Conservation (phyloP, 164 flowering plant genomes). For the Chimonanthus praecox region DNA sequence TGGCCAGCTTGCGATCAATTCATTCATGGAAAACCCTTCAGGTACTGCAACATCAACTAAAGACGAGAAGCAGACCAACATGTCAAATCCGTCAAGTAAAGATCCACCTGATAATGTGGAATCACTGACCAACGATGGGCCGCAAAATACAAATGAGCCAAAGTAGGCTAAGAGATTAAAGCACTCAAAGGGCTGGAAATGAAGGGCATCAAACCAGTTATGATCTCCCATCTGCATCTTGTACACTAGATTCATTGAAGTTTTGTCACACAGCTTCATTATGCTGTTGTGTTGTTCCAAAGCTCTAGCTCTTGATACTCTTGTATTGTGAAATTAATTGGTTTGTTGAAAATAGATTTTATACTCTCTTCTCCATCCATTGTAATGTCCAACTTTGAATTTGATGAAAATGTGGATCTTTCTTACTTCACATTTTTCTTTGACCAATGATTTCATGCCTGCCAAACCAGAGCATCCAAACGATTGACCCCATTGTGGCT, state of each 20-base stretch:
- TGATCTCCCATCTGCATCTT: background rate
- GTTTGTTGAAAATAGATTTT: background rate
- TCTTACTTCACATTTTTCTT: background rate
- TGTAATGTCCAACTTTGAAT: background rate
- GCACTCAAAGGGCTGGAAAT: background rate
- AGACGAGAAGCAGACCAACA: background rate
- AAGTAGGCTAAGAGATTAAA: constrained; percentile 11
- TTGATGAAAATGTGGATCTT: background rate
- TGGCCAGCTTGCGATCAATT: background rate
- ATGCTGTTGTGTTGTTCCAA: background rate
- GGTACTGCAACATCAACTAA: background rate
- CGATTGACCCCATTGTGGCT: background rate
- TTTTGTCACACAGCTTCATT: background rate
- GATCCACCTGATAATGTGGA: constrained; percentile 20
- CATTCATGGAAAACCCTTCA: background rate
- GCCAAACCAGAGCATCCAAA: background rate
- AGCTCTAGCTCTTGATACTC: constrained; percentile 2
- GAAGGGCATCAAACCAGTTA: background rate
- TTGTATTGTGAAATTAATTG: constrained; percentile 2
- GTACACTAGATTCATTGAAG: constrained; percentile 8
- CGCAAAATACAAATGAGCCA: constrained; percentile 21
- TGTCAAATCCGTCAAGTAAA: background rate
- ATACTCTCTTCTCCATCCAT: background rate
- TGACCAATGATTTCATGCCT: background rate
- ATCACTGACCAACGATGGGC: constrained; percentile 17